Evolutionary conservation across 116 monocot species (phyloP).

Genomic region (Iris pallida): DNA sequence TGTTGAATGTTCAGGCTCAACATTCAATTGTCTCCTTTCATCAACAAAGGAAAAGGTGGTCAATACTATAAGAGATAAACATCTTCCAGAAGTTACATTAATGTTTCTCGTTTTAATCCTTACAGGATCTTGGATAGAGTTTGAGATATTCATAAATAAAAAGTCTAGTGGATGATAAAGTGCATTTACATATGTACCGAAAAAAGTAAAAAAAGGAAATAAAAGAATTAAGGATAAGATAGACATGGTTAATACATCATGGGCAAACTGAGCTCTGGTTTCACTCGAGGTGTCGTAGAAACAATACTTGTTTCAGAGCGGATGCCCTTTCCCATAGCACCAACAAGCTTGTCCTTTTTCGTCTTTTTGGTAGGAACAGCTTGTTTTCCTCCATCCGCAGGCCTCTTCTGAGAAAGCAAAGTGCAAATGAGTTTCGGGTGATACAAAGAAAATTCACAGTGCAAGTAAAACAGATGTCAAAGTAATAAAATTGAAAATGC

Average conservation of each 20-base stretch:
- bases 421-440: not conserved
- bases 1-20: too few species aligned
- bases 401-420: constrained; percentile 52
- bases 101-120: too few species aligned
- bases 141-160: not conserved
- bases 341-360: constrained; percentile 91
- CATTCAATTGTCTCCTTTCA: too few species aligned
- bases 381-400: constrained; percentile 67
- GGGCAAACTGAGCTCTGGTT: constrained; percentile 86
- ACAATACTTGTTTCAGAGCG: constrained; percentile 65
- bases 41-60: too few species aligned
- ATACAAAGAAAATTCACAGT: not conserved
- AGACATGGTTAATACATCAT: constrained; percentile 46
- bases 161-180: not conserved
- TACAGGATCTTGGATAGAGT: not conserved
- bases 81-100: too few species aligned
- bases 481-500: too few species aligned
- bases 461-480: not conserved
- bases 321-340: constrained; percentile 62
- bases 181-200: not conserved
- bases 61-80: too few species aligned
- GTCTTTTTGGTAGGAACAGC: constrained; percentile 63
- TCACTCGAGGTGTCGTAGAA: constrained; percentile 83
- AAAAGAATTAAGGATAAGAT: not conserved
- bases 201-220: not conserved